Base-by-base conservation (phyloP, 2,329 filamentous ascomycete species). In the Trichoderma pleuroti region DNA sequence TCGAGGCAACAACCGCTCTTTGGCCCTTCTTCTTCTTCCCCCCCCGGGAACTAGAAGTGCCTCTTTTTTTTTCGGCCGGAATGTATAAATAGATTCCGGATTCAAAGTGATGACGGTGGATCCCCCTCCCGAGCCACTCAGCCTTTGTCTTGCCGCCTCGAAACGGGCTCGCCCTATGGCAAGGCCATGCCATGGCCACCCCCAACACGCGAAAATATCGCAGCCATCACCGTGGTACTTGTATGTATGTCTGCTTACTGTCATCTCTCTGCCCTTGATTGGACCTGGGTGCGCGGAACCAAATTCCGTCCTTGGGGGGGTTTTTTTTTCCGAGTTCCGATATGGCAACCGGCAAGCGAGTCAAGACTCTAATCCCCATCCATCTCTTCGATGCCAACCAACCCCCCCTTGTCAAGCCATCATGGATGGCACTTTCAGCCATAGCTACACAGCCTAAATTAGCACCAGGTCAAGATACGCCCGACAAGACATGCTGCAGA, bases 51-150 rank as follows among this genome's bases (percentile, higher is more conserved):
- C 49, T 39, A 57, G 12, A 24, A 42, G 39, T 42, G 39, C 39
- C 36, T 18, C 24, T 34, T 46, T 28, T 10, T 24, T 60, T 59
- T 24, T 36, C 65, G 39, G 54, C 56, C 65, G 65, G 65, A 34
- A 34, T 26, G 56, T 61, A 68, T 68, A 34, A 68, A 61, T 68
- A 60, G 56, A 61, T 60, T 52, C 65, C 65, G 65, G 39, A 14
- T 32, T 61, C 56, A 68, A 60, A 26, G 28, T 67, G 64, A 67
- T 59, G 52, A 59, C 34, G 64, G 52, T 67, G 64, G 64, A 46
- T 30, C 34, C 34, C 28, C n/a, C 52, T 26, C 56, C 28, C 26
- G 54, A 57, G 36, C 65, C 54, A 49, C 65, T 59, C 54, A 68
- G 36, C 65, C 46, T 57, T 24, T 52, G n/a, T 64, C 36, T 54